phyloP scores from a whole-genome alignment of 2,329 filamentous ascomycete species.

The Neofusicoccum sp. region DNA sequence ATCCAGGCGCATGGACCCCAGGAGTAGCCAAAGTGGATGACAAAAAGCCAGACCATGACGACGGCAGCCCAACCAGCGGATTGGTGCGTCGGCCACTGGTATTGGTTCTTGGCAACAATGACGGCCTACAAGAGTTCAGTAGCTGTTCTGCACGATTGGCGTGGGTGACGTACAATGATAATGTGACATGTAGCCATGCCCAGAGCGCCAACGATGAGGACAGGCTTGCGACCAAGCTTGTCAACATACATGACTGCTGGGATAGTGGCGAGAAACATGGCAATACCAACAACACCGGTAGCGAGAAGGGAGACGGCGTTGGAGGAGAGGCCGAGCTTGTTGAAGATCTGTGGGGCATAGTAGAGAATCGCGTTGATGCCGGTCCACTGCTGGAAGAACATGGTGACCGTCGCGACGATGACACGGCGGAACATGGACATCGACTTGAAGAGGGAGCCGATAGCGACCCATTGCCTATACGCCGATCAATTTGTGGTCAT shows the following conservation, averaged over 20 bases:
- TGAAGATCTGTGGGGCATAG: constrained; percentile 53
- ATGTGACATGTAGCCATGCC: constrained; percentile 71
- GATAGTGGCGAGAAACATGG: constrained; percentile 66
- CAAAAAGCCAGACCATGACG: constrained; percentile 71
- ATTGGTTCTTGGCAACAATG: constrained; percentile 64
- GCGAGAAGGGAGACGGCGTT: constrained; percentile 60
- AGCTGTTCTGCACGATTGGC: constrained; percentile 3
- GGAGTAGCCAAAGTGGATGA: constrained; percentile 71
- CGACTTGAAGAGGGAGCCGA: constrained; percentile 62
- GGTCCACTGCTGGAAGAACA: constrained; percentile 54
- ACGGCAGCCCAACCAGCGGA: constrained; percentile 69
- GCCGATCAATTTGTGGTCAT: neutral
- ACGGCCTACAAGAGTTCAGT: constrained; percentile 29
- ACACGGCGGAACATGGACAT: constrained; percentile 67
- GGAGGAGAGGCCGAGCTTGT: constrained; percentile 43
- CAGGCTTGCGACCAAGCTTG: constrained; percentile 60
- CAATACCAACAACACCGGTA: constrained; percentile 69
- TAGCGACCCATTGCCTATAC: constrained; percentile 65
- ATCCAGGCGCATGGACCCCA: constrained; percentile 78
- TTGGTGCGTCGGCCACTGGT: constrained; percentile 56
- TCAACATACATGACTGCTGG: constrained; percentile 67
- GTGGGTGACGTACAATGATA: constrained; percentile 53
- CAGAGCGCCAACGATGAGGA: constrained; percentile 62
- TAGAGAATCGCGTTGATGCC: constrained; percentile 45
- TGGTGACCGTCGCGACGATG: constrained; percentile 55